Evolutionary conservation across 140 eudicot genomes (phyloP), one percentile per base, ranked within the genome.

Genomic region (Senecio squalidus): DNA sequence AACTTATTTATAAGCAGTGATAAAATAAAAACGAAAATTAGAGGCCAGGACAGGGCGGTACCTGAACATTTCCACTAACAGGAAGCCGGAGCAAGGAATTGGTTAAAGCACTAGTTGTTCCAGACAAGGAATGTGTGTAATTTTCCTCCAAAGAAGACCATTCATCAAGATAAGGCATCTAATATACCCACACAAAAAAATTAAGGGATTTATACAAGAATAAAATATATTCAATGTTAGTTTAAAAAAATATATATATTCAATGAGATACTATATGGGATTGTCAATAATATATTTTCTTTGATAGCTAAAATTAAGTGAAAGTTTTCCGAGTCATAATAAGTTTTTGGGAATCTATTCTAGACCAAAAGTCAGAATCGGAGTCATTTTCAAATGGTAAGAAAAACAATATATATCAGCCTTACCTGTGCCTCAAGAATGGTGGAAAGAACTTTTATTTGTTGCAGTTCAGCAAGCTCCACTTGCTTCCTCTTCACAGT

Each of bases 101-200:
- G 40, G 76, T 66, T 59, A 87, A 73, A 57, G 95, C 86, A n/a
- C 67, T 60, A 44, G 68, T 70, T 5, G 71, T 22, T 50, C 68
- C 94, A 49, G 80, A 75, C 62, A 86, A 58, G 16, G 86, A 83
- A 67, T 60, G 53, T 40, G 83, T 73, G 78, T 84, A 84, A 31
- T 77, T 88, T 58, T 76, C 89, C 67, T 86, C 89, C 67, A 92
- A 36, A 46, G 62, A 50, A 64, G 86, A 72, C 96, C 96, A 87
- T 65, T 77, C 81, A 30, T 84, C 89, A 58, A 87, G 85, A 67
- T 70, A 74, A 20, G 92, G 89, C 84, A 79, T 78, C 94, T 86
- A 66, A 50, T 62, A 20, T 58, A 30, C 38, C 44, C 58, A 34
- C 39, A 34, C 36, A 0, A 28, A 28, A 29, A 43, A 21, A 30